These are phyloP conservation scores for Fusarium foetens DNA, from an alignment of 2,329 filamentous ascomycete species.

Conservation along the genomic window DNA sequence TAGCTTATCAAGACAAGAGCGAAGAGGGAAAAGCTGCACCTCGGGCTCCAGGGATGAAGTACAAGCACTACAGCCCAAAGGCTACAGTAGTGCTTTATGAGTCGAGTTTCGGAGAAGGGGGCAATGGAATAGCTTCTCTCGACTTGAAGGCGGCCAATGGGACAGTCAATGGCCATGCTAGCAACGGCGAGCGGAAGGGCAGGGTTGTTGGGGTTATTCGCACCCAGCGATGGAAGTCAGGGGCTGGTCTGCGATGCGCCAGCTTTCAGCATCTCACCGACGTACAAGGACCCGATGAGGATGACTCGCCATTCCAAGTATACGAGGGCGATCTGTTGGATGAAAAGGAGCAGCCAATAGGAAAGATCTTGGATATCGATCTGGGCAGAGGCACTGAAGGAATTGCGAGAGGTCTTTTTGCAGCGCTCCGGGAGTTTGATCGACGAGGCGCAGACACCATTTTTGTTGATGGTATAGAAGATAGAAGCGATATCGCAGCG, in stretches of 20 bases:
- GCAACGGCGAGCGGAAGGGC: conserved; percentile 22
- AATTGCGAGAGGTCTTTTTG: conserved; percentile 89
- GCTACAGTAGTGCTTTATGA: conserved; percentile 89
- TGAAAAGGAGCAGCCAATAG: conserved; percentile 47
- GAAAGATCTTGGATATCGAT: conserved; percentile 72
- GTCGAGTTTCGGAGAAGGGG: conserved; percentile 52
- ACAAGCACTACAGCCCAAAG: conserved; percentile 95
- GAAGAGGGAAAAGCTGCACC: conserved; percentile 74
- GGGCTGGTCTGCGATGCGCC: conserved; percentile 53
- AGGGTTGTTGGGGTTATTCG: conserved; percentile 64
- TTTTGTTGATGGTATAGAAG: conserved; percentile 87
- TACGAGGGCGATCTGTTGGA: conserved; percentile 54
- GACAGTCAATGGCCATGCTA: conserved; percentile 38
- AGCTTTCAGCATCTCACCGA: conserved; percentile 39
- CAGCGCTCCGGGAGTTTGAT: conserved; percentile 86
- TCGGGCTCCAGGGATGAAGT: conserved; percentile 97
- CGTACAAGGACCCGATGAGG: conserved; percentile 39
- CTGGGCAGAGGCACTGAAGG: conserved; percentile 76
- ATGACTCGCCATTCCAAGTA: conserved; percentile 53
- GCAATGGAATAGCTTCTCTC: conserved; percentile 49
- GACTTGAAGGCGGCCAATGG: conserved; percentile 48
- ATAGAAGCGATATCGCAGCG: conserved; percentile 82
- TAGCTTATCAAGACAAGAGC: conserved; percentile 81
- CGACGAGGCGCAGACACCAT: conserved; percentile 82
- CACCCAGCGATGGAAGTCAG: conserved; percentile 63